A percentile compares a stretch with the other conserved stretches of the same genome.
Conservation (phyloP, 73 alveolate genomes). For the Paramecium primaurelia region DNA sequence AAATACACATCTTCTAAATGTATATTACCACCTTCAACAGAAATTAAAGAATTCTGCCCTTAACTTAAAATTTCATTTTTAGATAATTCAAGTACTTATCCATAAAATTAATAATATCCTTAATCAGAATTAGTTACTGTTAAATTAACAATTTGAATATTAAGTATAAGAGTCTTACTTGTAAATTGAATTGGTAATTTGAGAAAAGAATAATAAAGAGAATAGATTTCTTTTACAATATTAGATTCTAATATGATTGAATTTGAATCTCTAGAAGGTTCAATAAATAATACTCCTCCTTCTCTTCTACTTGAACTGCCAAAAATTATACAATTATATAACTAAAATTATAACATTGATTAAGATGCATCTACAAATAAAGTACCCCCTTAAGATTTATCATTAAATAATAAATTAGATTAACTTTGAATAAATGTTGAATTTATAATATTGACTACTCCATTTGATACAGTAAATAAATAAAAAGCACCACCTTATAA, state of each 20-base stretch:
- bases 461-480: background rate
- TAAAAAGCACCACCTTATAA: background rate
- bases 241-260: background rate
- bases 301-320: background rate
- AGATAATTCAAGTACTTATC: background rate
- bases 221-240: background rate
- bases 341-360: background rate
- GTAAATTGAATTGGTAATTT: background rate
- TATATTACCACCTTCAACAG: background rate
- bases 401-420: background rate
- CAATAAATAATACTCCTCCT: background rate
- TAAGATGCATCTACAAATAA: background rate
- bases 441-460: background rate
- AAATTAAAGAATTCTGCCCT: background rate
- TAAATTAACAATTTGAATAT: background rate
- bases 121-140: background rate
- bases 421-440: background rate
- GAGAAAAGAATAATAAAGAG: background rate
- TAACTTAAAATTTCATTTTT: background rate
- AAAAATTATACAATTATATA: background rate
- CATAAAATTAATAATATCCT: background rate
- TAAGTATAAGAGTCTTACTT: background rate
- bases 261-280: background rate
- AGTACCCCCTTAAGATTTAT: background rate
- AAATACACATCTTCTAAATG: background rate